Evolutionary conservation across 1,139 yeast genomes (phyloP), one percentile per base, ranked within the genome.

Genomic region (Pneumocystis sp.): DNA sequence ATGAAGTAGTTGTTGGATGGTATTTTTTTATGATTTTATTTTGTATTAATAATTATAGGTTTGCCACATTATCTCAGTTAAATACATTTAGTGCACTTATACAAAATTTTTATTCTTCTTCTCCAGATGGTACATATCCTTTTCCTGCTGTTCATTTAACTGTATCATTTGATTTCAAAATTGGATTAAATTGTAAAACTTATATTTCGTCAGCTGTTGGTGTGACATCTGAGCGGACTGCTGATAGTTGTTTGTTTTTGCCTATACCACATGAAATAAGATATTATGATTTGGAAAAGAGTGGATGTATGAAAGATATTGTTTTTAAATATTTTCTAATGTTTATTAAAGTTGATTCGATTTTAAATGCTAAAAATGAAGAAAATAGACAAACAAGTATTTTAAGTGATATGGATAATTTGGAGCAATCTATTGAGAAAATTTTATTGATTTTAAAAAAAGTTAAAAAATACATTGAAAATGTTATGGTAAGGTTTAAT

Each of bases 1-100:
- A 87, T 74, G 89, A 86, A 71, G 80, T 82, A 64, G 87, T 89
- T 65, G 81, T 89, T 67, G 96, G 96, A 66, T 89, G 96, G 96
- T 50, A 25, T 25, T 69, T 65, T 50, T 44, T n/a, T 17, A 44
- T 39, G 34, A 29, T 45, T 29, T 44, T 8, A 15, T 34, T 50
- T 39, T 35, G 10, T 59, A 21, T 21, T n/a, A 25, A 17, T 50
- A 40, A 21, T 67, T 66, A 68, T 50, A 50, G 57, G 57, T 89
- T 87, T 75, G 87, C 95, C 64, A 85, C 91, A 45, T 78, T 83
- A 60, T 76, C 81, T 31, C 81, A 80, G 70, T 82, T 89, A 70
- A 91, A 87, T 76, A 81, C 84, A 68, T 82, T 86, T 73, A 84
- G 95, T 35, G 88, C 89, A n/a, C 81, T 89, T 71, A 85, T 89